Percentiles rank a stretch among this genome's conserved stretches.
Evolutionary conservation across 805 yeast species (phyloP).

Genomic region (Tetrapisispora iriomotensis): DNA sequence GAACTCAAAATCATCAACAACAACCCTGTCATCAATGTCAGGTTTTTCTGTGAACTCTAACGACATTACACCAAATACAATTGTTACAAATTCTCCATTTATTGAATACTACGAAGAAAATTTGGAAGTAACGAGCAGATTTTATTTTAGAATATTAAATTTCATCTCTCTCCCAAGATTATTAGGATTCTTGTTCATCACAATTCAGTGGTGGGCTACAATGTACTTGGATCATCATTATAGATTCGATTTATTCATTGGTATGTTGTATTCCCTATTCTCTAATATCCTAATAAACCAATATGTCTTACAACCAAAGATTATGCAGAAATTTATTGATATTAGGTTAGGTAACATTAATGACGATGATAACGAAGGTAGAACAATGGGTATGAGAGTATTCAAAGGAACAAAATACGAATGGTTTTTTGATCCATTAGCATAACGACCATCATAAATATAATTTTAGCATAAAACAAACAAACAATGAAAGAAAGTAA

Average conservation of each 20-base stretch:
- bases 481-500: neutral
- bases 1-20: neutral
- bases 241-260: constrained; percentile 50
- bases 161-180: constrained; percentile 22
- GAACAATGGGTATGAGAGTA: constrained; percentile 58
- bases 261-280: constrained; percentile 42
- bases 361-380: constrained; percentile 34
- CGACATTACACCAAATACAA: neutral
- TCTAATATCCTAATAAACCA: constrained; percentile 35
- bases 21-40: neutral
- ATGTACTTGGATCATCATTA: constrained; percentile 67
- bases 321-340: constrained; percentile 25
- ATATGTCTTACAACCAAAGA: constrained; percentile 29
- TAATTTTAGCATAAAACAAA: neutral
- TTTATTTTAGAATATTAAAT: constrained; percentile 20
- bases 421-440: constrained; percentile 46
- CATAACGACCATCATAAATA: constrained; percentile 19
- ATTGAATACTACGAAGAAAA: constrained; percentile 12
- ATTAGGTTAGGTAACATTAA: constrained; percentile 29
- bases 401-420: constrained; percentile 40
- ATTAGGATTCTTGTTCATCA: constrained; percentile 36
- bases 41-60: neutral
- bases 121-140: constrained; percentile 7
- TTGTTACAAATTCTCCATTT: neutral
- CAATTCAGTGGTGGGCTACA: constrained; percentile 66